Percentiles rank a stretch among this genome's conserved stretches.
phyloP scores from a whole-genome alignment of 148 eudicot genomes.

The Persicaria maculosa region DNA sequence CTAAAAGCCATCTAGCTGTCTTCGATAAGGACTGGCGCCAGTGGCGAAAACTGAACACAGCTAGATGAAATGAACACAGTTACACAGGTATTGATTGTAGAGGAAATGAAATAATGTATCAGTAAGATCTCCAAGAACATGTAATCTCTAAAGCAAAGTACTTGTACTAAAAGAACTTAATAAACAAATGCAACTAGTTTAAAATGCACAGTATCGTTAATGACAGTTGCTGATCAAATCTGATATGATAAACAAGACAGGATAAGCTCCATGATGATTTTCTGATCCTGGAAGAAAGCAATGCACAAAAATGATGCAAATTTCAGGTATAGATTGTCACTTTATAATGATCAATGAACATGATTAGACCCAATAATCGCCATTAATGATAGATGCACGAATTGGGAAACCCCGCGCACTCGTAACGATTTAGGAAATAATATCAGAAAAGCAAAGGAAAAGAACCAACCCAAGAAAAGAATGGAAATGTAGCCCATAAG shows the following conservation, averaged over 20 bases:
- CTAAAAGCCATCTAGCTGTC: constrained; percentile 5
- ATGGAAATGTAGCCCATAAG: constrained; percentile 58
- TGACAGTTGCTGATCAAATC: not conserved
- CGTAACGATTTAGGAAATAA: not conserved
- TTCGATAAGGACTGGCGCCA: not conserved
- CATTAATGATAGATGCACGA: not conserved
- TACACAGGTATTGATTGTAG: too few relatives aligned
- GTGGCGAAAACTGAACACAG: not conserved
- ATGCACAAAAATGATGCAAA: not conserved
- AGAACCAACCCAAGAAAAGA: constrained; percentile 26
- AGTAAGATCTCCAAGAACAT: too few relatives aligned
- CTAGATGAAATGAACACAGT: not conserved
- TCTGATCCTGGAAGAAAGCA: constrained; percentile 7
- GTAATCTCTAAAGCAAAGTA: too few relatives aligned
- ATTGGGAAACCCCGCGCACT: constrained; percentile 10
- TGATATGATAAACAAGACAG: not conserved
- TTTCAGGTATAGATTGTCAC: not conserved
- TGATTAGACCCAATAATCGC: not conserved
- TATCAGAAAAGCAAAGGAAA: not conserved
- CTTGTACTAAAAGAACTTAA: too few relatives aligned
- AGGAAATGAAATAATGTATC: not conserved
- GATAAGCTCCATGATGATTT: constrained; percentile 9
- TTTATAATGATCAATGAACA: not conserved
- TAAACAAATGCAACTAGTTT: not conserved
- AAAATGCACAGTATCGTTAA: not conserved